Evolutionary conservation across 2,329 filamentous ascomycete genomes (phyloP), one percentile per base, ranked within the genome.

Genomic region (Penicillium sp.): DNA sequence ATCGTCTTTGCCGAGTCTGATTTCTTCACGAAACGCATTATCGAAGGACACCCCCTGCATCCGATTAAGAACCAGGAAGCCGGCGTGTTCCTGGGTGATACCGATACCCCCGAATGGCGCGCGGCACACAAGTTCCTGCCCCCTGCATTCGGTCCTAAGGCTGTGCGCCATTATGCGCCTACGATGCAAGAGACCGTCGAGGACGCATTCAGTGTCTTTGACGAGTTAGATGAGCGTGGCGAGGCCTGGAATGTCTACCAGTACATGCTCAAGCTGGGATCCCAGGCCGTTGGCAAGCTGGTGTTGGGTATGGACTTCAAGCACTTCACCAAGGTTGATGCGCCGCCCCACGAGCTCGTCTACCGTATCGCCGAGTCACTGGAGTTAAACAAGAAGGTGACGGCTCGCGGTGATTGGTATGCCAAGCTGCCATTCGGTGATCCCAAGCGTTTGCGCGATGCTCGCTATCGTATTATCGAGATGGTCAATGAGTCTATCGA

Each of bases 321-420:
- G 13, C 79, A 81, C 52, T 81, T 81, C 51, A 63, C 66, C 0
- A 44, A 59, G 1, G 52, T 69, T 1, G 75, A 85, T 49, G 71
- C 83, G 0, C 80, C 76, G 0, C 67, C 79, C 0, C 79, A 84
- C 60, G 74, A 79, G 43, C 79, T 86, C 68, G 79, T 85, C 0
- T 62, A 72, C 39, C 58, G 70, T 7, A 82, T 87, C 42, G 83
- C 79, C 0, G 74, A 82, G 47, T 63, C 74, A 0, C 71, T 87
- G 2, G 72, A 76, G 24, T 67, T 87, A 13, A 87, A 85, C 68
- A 87, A 87, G 71, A 83, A 83, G 64, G 73, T 86, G 6, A 77
- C 81, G 0, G 76, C 80, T 0, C 76, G 78, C 63, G 82, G 82
- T 1, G 71, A 75, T 43, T 87, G 83, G 83, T 86, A 86, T 53